phyloP scores from a whole-genome alignment of 345 rosid species.

The Kernera saxatilis region DNA sequence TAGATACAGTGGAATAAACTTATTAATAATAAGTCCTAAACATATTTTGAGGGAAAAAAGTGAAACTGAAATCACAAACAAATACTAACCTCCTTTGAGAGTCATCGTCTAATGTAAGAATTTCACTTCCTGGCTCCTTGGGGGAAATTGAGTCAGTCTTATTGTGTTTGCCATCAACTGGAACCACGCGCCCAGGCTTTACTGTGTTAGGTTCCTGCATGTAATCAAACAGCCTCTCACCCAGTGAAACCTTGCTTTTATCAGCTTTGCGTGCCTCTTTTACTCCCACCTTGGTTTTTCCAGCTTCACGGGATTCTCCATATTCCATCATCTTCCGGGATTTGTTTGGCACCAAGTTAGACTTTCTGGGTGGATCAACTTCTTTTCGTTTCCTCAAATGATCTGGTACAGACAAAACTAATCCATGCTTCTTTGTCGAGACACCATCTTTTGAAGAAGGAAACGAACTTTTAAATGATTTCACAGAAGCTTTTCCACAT shows the following conservation, averaged over 20 bases:
- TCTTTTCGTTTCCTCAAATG: conserved; percentile 36
- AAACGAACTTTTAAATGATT: conserved; percentile 24
- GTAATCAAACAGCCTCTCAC: conserved; percentile 30
- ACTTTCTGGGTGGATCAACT: conserved; percentile 29
- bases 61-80: conserved; percentile 2
- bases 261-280: conserved; percentile 31
- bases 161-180: conserved; percentile 16
- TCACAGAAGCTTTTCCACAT: conserved; percentile 20
- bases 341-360: conserved; percentile 24
- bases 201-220: conserved; percentile 28
- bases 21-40: background rate
- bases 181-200: conserved; percentile 28
- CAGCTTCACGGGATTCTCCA: conserved; percentile 32
- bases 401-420: conserved; percentile 32
- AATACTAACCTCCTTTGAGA: conserved; percentile 55
- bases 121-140: conserved; percentile 33
- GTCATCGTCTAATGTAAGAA: conserved; percentile 51
- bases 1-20: background rate
- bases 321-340: conserved; percentile 27
- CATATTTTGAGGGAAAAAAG: background rate
- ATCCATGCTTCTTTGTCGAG: conserved; percentile 35
- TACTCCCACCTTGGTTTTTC: conserved; percentile 23
- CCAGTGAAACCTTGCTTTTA: conserved; percentile 38
- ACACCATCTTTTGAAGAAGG: conserved; percentile 30
- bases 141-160: conserved; percentile 15